Conservation (phyloP, 2,329 filamentous ascomycete species). For the Claviceps lovelessii region DNA sequence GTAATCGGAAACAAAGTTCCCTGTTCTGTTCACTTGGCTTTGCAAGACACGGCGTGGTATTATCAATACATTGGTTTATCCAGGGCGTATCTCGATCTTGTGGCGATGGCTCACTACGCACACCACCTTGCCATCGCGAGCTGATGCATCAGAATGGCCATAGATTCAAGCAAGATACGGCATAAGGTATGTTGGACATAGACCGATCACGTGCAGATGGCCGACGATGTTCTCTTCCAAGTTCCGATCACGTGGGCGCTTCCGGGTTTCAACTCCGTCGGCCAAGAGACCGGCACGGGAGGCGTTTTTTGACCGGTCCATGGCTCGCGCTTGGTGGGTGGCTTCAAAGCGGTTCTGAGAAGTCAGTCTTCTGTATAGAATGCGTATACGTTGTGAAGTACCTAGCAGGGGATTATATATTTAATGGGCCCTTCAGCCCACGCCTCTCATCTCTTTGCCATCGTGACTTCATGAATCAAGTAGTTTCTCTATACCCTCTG, state of each 20-base stretch:
- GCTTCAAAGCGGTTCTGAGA: background rate
- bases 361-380: background rate
- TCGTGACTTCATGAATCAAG: background rate
- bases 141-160: too few relatives aligned
- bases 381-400: background rate
- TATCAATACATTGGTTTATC: too few relatives aligned
- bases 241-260: slow-evolving; percentile 8
- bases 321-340: background rate
- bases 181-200: too few relatives aligned
- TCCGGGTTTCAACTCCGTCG: background rate
- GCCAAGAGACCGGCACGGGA: background rate
- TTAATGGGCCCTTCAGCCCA: background rate
- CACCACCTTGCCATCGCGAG: too few relatives aligned
- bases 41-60: too few relatives aligned
- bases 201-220: slow-evolving; percentile 3
- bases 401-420: background rate
- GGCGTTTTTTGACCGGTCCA: background rate
- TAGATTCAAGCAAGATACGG: too few relatives aligned
- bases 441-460: background rate
- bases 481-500: background rate
- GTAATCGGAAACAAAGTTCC: too few relatives aligned
- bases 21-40: too few relatives aligned
- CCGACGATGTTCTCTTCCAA: slow-evolving; percentile 2
- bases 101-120: too few relatives aligned
- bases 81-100: too few relatives aligned